Evolutionary conservation across 352 stramenopile genomes (phyloP), one percentile per base, ranked within the genome.

Genomic region (Thalassiosira allenii): DNA sequence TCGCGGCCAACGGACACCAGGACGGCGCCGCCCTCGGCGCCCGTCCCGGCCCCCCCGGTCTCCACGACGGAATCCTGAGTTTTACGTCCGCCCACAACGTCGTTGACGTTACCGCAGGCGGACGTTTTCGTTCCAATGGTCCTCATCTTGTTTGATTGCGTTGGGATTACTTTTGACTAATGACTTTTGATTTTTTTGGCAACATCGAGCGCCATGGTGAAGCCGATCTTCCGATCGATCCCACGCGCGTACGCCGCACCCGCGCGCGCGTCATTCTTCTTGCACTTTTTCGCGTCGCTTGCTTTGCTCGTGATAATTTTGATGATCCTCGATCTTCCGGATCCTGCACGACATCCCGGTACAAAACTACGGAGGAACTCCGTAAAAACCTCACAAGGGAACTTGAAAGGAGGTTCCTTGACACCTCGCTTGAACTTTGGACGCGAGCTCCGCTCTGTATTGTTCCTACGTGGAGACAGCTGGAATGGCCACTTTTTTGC

Each of bases 121-220:
- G 86, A 91, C 86, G 83, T 62, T 79, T 51, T 58, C 1, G 71
- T 79, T 88, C 80, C 83, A 79, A 84, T 83, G 40, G 52, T 91
- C 33, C 51, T 71, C 53, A 73, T 73, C 72, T 68, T 78, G 65
- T 77, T 64, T 17, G 62, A 43, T 65, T 59, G 34, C 43, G 65
- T 70, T 76, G 52, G 78, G 71, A 40, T 90, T 84, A 86, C 72
- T 88, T 74, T 79, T 88, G 79, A 90, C 79, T 81, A 56, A 67
- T 78, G 74, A 78, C 69, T 81, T 86, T 75, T 74, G 79, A 43
- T 44, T 47, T 47, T 47, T 47, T 17, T 47, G 37, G 37, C 8
- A 47, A 17, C 8, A 47, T n/a, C n/a, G n/a, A n/a, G n/a, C n/a
- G n/a, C n/a, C n/a, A n/a, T n/a, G n/a, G n/a, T n/a, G n/a, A n/a